Evolutionary conservation across 306 rosid species (phyloP), one percentile per base, ranked within the genome.

Genomic region (Medicago lupulina): DNA sequence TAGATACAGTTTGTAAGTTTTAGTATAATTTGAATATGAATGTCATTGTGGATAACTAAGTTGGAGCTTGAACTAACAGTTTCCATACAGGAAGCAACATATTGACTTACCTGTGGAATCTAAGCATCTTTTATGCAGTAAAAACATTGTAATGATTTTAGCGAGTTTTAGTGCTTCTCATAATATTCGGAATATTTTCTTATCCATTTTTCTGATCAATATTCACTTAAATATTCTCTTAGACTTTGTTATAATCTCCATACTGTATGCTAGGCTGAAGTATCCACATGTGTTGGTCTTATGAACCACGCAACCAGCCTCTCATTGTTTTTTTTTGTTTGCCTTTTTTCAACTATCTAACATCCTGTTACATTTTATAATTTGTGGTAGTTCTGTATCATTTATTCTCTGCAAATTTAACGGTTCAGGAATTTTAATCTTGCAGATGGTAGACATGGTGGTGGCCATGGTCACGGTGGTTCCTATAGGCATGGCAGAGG

Each of bases 401-500:
- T 68, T 53, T 65, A 21, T 62, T 36, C 21, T 61, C 71, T 15
- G 41, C 53, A 60, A 63, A 63, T 74, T 63, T 38, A 84, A 70
- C 47, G 14, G 17, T 47, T 70, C 50, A n/a, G 28, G 70, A 43
- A 41, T 71, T 80, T 66, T 74, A 28, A 49, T 82, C 6, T 57
- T 85, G 83, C 88, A 94, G 98, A 90, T 92, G 89, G 93, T 50
- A 87, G 97, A 84, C 97, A 87, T 43, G 93, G 97, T 71, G 92
- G 98, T 80, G 59, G 97, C 81, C 97, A 87, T 43, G 92, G 97
- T 71, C 90, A 97, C 77, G 54, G 96, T 36, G 92, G 93, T 15
- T 80, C 88, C 72, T 71, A 86, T 80, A 93, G 92, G 65, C 92
- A 83, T 46, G 89, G 91, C 69, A 88, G 88, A 94, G 98, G 88